These are phyloP conservation scores for Triticum timopheevii DNA, from an alignment of 176 grass and related monocot species.

Conservation along the genomic window DNA sequence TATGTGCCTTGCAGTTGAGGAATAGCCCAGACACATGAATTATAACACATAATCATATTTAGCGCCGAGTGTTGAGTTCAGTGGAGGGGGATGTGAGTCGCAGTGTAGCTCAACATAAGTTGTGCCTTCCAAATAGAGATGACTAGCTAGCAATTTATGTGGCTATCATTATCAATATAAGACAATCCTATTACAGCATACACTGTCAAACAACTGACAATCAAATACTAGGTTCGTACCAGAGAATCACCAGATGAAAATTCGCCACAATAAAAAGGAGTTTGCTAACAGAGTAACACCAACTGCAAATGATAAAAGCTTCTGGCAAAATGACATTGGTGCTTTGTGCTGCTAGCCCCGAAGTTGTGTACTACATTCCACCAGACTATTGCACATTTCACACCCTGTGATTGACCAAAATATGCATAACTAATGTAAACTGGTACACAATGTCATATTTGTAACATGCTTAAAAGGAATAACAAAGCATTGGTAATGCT, in stretches of 20 bases:
- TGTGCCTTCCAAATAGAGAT: neutral
- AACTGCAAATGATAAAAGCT: neutral
- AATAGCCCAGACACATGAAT: neutral
- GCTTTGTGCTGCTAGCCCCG: neutral
- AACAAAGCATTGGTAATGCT: neutral
- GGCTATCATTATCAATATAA: neutral
- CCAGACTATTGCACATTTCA: neutral
- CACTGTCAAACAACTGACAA: neutral
- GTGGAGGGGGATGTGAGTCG: neutral
- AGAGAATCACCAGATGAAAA: neutral
- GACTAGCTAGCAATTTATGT: neutral
- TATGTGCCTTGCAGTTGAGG: neutral
- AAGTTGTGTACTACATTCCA: neutral
- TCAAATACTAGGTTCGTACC: neutral
- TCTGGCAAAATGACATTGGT: neutral
- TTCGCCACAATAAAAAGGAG: neutral
- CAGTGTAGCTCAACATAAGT: neutral
- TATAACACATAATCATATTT: neutral
- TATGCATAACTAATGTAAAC: conserved; percentile 2
- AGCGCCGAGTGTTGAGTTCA: neutral
- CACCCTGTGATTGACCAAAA: neutral
- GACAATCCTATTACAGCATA: neutral
- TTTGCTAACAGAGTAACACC: neutral
- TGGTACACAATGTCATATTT: neutral
- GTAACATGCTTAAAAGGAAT: conserved; percentile 12